Evolutionary conservation across 768 basidiomycete species (phyloP).

Genomic region (Pleurotus citrinopileatus): DNA sequence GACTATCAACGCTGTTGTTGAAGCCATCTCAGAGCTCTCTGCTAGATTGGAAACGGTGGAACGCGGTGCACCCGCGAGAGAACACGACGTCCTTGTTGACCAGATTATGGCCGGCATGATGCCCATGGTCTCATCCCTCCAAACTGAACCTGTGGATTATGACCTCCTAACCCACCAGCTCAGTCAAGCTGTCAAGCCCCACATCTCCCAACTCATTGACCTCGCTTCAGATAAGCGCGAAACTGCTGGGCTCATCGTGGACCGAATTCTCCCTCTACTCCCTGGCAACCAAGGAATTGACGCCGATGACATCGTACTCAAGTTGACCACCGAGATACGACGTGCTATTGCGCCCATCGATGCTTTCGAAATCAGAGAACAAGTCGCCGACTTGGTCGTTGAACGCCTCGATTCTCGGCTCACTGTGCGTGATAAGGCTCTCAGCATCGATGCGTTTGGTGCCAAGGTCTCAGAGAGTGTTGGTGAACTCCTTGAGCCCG

Average conservation of each 20-base stretch:
- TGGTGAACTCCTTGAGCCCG: constrained; percentile 37
- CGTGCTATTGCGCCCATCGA: constrained; percentile 74
- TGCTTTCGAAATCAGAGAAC: constrained; percentile 84
- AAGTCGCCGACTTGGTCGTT: constrained; percentile 85
- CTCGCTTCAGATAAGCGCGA: constrained; percentile 87
- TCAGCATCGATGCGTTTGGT: constrained; percentile 59
- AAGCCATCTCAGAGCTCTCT: constrained; percentile 55
- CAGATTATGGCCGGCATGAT: constrained; percentile 55
- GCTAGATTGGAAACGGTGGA: constrained; percentile 54
- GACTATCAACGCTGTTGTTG: constrained; percentile 58
- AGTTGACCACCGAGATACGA: constrained; percentile 69
- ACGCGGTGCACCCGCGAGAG: constrained; percentile 42
- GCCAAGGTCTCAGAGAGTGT: constrained; percentile 55
- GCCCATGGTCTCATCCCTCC: constrained; percentile 60
- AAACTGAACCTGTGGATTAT: constrained; percentile 72
- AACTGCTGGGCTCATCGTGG: constrained; percentile 78
- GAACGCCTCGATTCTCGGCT: constrained; percentile 81
- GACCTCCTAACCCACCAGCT: constrained; percentile 72
- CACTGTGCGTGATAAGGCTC: constrained; percentile 69
- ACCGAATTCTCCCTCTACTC: constrained; percentile 65
- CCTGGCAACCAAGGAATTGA: constrained; percentile 45
- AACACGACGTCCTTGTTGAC: constrained; percentile 59
- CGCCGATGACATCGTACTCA: constrained; percentile 49
- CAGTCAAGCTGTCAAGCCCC: constrained; percentile 83
- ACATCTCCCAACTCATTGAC: constrained; percentile 86